Evolutionary conservation across 768 basidiomycete species (phyloP), one percentile per base, ranked within the genome.

Genomic region (Suillus clintonianus): DNA sequence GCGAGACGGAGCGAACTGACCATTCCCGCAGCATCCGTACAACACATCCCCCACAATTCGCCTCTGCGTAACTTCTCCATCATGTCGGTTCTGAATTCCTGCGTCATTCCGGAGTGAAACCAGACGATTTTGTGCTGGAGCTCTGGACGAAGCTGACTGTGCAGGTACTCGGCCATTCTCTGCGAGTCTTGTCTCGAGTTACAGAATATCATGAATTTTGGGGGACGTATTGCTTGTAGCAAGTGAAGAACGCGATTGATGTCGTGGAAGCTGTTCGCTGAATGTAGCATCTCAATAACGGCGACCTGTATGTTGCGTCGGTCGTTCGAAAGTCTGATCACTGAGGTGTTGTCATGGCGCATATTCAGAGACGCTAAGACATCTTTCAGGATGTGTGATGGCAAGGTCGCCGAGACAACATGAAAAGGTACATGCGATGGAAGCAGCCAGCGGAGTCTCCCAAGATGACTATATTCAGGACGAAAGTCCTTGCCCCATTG

Each of bases 21-120:
- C 77, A 80, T 76, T 43, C 78, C 78, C 61, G 76, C 77, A 48
- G 75, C 66, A 53, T 78, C 77, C 0, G 76, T 78, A 34, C 61
- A 67, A 55, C 42, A 72, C 4, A 77, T 54, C 2, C 76, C 78
- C 65, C 64, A 76, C 0, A 68, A 32, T 9, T 69, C 64, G 0
- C 67, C 69, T 7, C 24, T 43, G 41, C 62, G 56, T 22, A 75
- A 59, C 10, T 41, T 47, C n/a, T 71, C 68, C 15, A 62, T 57
- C 41, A 45, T 48, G 3, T 14, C 30, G 10, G 11, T 3, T 3
- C 62, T 15, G 41, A 62, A 62, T 8, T 13, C 53, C 7, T 8
- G 13, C 0, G 11, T 69, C 71, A 77, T 75, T 13, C 43, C 61
- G 1, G 76, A 66, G 61, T 77, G 71, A 59, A 75, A 75, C 64